Base-by-base conservation (phyloP, 805 yeast species). In the Saccharomycopsis sp. region DNA sequence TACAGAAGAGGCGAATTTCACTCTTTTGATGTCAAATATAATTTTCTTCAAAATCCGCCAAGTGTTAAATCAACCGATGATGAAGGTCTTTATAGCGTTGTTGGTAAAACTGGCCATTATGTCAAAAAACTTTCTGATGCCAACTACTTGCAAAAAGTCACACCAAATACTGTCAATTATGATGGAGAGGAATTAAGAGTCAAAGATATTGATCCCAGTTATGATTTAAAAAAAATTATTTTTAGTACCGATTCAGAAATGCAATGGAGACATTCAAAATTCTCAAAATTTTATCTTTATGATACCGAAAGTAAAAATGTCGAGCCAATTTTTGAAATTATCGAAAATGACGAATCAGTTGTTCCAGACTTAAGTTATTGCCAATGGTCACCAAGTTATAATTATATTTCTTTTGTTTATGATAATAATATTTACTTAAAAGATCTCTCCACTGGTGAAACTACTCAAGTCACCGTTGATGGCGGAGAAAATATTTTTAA, bases 401-500 rank as follows among this genome's bases (percentile, higher is more conserved):
- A 63, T 12, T 66, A 64, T 46, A 53, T 81, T 14, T 69, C 79
- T 2, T 79, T 69, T 51, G 76, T 79, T 5, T 66, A 62, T 46
- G 62, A 70, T 5, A 72, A 74, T 51, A 69, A 83, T 48, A 47
- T 83, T 2, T 79, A 61, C 49, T 36, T 78, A 12, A 70, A 69
- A 41, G 66, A 72, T 27, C 44, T 62, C 2, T 34, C 39, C 3
- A 32, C 55, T 46, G 15, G 55, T 15, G 48, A 61, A 1, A 51
- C 62, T 0, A 60, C 52, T 4, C 78, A 75, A 47, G 60, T 83
- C 12, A 82, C 96, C 0, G 45, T 46, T 31, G 92, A 82, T 52
- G 95, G 95, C 13, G 76, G 77, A 26, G 68, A 64, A 1, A 68
- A 74, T 47, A 64, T 84, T 5, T 85, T 86, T 60, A 81, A 87